Evolutionary conservation across 352 stramenopile genomes (phyloP).

Genomic region (Pythium apleroticum): DNA sequence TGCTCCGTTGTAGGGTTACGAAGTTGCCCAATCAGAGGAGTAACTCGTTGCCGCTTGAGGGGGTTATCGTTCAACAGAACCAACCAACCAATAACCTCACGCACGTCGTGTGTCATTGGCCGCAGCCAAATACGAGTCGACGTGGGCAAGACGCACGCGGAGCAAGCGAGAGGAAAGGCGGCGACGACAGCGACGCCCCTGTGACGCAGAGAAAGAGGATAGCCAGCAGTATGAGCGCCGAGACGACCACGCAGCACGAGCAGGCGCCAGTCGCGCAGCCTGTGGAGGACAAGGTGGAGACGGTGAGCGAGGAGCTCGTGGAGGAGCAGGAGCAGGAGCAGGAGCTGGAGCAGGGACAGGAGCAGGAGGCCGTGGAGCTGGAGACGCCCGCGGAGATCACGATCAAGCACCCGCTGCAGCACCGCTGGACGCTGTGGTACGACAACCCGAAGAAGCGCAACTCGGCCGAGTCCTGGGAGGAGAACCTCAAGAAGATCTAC

Average conservation of each 20-base stretch:
- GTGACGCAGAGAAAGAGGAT: background rate
- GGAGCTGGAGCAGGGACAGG: conserved; percentile 31
- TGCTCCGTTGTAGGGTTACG: background rate
- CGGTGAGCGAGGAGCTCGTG: conserved; percentile 30
- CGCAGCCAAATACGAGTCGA: background rate
- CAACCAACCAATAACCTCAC: conserved; percentile 32
- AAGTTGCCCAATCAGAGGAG: conserved; percentile 18
- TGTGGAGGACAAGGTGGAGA: conserved; percentile 33
- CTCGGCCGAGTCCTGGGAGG: conserved; percentile 85
- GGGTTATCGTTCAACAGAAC: conserved; percentile 26
- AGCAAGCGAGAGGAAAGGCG: conserved; percentile 2
- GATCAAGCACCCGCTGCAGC: conserved; percentile 85
- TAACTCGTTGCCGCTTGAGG: conserved; percentile 17
- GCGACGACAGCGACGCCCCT: conserved; percentile 4
- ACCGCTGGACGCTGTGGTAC: conserved; percentile 89
- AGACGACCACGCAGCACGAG: conserved; percentile 26
- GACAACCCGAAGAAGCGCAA: conserved; percentile 90
- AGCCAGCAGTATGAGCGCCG: conserved; percentile 28
- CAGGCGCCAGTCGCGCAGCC: conserved; percentile 41
- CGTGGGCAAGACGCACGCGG: no score
- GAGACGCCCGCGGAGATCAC: conserved; percentile 42
- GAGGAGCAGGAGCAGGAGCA: conserved; percentile 27
- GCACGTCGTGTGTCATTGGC: conserved; percentile 24
- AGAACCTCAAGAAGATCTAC: conserved; percentile 92
- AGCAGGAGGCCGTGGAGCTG: conserved; percentile 32